Percentiles rank a stretch among this genome's conserved stretches.
Evolutionary conservation across 2,329 filamentous ascomycete species (phyloP).

Genomic region (Aspergillus intermedius): DNA sequence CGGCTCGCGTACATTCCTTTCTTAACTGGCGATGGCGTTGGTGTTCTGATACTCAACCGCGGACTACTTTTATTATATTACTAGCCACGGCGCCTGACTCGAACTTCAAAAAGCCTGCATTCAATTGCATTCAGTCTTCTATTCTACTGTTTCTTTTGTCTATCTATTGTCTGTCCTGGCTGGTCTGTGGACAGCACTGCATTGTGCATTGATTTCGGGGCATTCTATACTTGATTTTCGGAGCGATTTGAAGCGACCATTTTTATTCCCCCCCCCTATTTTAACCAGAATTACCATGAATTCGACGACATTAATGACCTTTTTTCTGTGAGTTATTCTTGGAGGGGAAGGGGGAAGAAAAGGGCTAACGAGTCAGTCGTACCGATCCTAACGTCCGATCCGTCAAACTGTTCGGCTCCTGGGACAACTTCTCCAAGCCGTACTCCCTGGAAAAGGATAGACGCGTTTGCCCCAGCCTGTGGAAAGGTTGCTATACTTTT

Average conservation of each 20-base stretch:
- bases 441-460: slow-evolving; percentile 78
- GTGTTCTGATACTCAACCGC: not conserved
- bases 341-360: not conserved
- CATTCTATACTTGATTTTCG: not conserved
- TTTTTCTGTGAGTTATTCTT: slow-evolving; percentile 25
- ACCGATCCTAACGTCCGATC: slow-evolving; percentile 43
- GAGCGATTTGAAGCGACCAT: not conserved
- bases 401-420: slow-evolving; percentile 80
- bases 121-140: no score
- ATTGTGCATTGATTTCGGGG: no score
- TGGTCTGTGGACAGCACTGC: not conserved
- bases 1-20: not conserved
- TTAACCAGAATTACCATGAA: slow-evolving; percentile 13
- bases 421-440: slow-evolving; percentile 81
- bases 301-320: slow-evolving; percentile 32
- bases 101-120: not conserved
- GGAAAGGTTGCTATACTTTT: slow-evolving; percentile 83
- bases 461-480: slow-evolving; percentile 66
- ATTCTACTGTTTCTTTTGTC: not conserved
- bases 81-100: not conserved
- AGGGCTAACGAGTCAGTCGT: slow-evolving; percentile 13
- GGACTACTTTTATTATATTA: not conserved
- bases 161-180: not conserved
- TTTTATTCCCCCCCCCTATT: not conserved
- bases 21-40: not conserved